phyloP scores from a whole-genome alignment of 129 eudicot species.

The Ambrosia artemisiifolia region DNA sequence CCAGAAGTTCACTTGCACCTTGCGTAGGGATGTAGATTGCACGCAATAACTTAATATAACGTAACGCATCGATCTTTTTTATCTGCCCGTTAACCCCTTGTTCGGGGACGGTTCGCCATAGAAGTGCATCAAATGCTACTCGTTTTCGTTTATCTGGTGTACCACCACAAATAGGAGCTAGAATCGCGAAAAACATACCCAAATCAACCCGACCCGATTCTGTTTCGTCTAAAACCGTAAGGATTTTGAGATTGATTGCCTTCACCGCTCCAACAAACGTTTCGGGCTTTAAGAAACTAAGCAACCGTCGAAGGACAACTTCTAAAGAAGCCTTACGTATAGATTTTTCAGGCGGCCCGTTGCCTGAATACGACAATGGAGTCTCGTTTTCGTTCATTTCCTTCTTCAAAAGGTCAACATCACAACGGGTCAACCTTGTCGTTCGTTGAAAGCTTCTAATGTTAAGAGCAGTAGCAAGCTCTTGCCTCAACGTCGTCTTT shows the following conservation, averaged over 20 bases:
- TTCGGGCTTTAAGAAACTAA: conserved; percentile 82
- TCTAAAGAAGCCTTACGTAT: conserved; percentile 93
- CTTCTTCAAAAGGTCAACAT: conserved; percentile 73
- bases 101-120: conserved; percentile 75
- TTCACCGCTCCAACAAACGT: conserved; percentile 90
- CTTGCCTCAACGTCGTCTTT: conserved; percentile 71
- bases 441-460: conserved; percentile 77
- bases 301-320: conserved; percentile 65
- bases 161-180: conserved; percentile 89
- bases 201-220: conserved; percentile 89
- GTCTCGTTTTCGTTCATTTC: conserved; percentile 79
- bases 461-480: conserved; percentile 70
- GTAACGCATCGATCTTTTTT: conserved; percentile 58
- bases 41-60: conserved; percentile 67
- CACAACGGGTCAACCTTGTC: conserved; percentile 79
- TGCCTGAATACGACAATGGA: conserved; percentile 75
- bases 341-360: conserved; percentile 79
- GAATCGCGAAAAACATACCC: conserved; percentile 89
- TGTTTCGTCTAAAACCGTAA: conserved; percentile 69
- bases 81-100: conserved; percentile 39
- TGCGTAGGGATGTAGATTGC: conserved; percentile 79
- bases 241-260: conserved; percentile 81
- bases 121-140: conserved; percentile 79
- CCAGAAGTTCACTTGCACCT: conserved; percentile 76
- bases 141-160: conserved; percentile 68